A percentile compares a stretch with the other conserved stretches of the same genome.
Evolutionary conservation across 192 early-diverging fungal species (phyloP).

Genomic region (Ambispora gerdemannii): DNA sequence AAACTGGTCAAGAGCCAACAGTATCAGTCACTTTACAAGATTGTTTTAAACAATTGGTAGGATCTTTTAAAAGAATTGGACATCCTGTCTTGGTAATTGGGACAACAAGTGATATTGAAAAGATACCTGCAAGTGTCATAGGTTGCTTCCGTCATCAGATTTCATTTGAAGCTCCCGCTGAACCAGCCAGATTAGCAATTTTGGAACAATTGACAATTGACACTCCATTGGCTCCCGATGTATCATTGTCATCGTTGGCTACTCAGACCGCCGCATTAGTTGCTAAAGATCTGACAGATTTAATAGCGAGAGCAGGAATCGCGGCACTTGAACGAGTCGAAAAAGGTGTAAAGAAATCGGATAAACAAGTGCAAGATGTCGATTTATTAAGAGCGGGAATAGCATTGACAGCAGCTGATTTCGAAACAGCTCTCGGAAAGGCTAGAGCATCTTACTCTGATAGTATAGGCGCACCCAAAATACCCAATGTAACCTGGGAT

Average conservation of each 20-base stretch:
- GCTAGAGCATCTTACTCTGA: constrained; percentile 83
- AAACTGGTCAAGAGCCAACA: constrained; percentile 56
- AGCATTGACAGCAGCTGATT: constrained; percentile 73
- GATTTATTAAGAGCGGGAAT: constrained; percentile 70
- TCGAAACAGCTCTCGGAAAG: constrained; percentile 73
- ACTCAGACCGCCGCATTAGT: constrained; percentile 92
- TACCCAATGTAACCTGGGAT: constrained; percentile 97
- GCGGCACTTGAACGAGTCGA: constrained; percentile 60
- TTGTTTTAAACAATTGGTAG: constrained; percentile 51
- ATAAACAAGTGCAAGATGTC: constrained; percentile 37
- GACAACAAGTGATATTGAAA: constrained; percentile 74
- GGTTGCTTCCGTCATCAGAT: constrained; percentile 80
- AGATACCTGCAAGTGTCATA: constrained; percentile 72
- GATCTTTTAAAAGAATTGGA: constrained; percentile 48
- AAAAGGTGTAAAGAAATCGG: constrained; percentile 39
- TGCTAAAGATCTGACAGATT: constrained; percentile 75
- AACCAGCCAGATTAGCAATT: constrained; percentile 61
- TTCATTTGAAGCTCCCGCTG: constrained; percentile 67
- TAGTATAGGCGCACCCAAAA: constrained; percentile 94
- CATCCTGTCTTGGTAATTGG: constrained; percentile 76
- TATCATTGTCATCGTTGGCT: constrained; percentile 69
- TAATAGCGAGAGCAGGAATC: constrained; percentile 70
- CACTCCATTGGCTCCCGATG: constrained; percentile 70
- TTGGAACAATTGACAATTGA: constrained; percentile 56
- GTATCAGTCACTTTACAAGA: constrained; percentile 57